phyloP scores from a whole-genome alignment of 129 eudicot genomes.

The Calendula officinalis region DNA sequence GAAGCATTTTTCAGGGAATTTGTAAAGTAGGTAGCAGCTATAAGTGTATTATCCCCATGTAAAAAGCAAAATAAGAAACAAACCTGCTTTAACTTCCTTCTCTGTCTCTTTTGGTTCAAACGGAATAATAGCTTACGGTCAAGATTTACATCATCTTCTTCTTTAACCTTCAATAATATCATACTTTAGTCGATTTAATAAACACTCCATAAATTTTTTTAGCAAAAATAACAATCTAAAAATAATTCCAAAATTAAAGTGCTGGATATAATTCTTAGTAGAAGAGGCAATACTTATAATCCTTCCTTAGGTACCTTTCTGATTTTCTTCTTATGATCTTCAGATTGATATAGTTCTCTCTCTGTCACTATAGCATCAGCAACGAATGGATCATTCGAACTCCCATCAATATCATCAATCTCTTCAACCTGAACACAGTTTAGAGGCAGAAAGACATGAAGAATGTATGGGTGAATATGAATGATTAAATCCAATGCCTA shows the following conservation, averaged over 20 bases:
- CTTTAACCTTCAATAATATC: constrained; percentile 69
- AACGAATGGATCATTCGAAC: constrained; percentile 65
- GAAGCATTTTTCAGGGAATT: background rate
- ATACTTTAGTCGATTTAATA: constrained; percentile 4
- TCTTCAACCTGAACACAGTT: constrained; percentile 75
- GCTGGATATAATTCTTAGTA: background rate
- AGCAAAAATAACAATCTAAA: background rate
- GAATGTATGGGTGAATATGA: background rate
- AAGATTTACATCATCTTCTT: constrained; percentile 77
- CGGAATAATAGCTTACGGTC: constrained; percentile 66
- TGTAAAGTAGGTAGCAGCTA: constrained; percentile 1
- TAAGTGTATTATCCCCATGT: background rate
- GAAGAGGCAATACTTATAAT: constrained; percentile 2
- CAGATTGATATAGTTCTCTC: constrained; percentile 59
- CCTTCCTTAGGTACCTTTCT: constrained; percentile 55
- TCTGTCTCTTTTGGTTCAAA: constrained; percentile 72
- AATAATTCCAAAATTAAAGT: background rate
- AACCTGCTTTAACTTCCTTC: constrained; percentile 62
- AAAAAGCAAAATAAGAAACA: constrained; percentile 1
- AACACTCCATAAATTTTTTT: background rate
- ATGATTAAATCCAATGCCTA: constrained; percentile 14
- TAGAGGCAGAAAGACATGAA: constrained; percentile 1
- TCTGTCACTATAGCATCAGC: constrained; percentile 84
- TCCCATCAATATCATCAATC: constrained; percentile 82
- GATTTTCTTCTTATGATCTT: constrained; percentile 67